phyloP scores from a whole-genome alignment of 805 yeast genomes.

The Saitoella complicata region DNA sequence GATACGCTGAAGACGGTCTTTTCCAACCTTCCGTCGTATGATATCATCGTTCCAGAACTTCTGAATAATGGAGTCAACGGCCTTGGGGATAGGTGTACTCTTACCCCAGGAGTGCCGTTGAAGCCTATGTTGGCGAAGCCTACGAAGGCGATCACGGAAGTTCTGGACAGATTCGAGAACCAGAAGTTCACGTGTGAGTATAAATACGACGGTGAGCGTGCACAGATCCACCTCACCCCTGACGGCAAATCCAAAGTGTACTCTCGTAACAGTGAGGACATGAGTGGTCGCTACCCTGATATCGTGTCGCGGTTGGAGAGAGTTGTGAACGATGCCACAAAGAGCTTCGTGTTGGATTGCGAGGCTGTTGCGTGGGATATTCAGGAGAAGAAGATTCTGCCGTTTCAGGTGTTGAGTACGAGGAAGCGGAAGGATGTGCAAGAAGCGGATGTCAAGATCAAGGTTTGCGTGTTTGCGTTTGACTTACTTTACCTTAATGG shows the following conservation, averaged over 20 bases:
- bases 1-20: conserved; percentile 69
- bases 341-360: conserved; percentile 69
- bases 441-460: conserved; percentile 67
- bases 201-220: conserved; percentile 95
- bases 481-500: conserved; percentile 63
- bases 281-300: conserved; percentile 94
- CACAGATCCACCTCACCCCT: conserved; percentile 58
- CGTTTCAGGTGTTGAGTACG: conserved; percentile 63
- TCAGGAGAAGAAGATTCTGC: conserved; percentile 59
- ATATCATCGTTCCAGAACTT: conserved; percentile 51
- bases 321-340: conserved; percentile 30
- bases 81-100: conserved; percentile 47
- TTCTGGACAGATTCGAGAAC: conserved; percentile 55
- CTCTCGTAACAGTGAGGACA: conserved; percentile 90
- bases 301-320: conserved; percentile 52
- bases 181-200: conserved; percentile 86
- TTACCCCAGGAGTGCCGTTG: conserved; percentile 85
- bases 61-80: conserved; percentile 51
- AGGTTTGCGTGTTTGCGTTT: conserved; percentile 79
- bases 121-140: conserved; percentile 99
- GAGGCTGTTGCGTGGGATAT: conserved; percentile 98
- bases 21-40: conserved; percentile 83
- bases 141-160: conserved; percentile 83
- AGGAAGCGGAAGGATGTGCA: conserved; percentile 84
- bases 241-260: conserved; percentile 57